Evolutionary conservation across 1,284 basidiomycete genomes (phyloP).

Genomic region (Ustilago bromivora): DNA sequence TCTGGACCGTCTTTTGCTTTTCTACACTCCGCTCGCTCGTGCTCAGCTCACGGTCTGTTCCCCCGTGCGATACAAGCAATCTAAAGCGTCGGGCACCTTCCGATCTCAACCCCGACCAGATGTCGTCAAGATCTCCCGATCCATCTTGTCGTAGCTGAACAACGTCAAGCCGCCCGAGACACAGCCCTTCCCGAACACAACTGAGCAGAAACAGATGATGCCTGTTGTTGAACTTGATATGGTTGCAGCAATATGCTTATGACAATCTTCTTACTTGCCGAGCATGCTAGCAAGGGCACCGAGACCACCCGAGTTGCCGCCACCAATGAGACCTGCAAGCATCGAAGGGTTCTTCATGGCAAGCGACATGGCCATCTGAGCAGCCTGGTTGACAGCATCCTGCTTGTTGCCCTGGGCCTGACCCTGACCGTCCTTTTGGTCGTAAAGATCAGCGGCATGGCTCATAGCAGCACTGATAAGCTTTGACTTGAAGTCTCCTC

Average conservation of each 20-base stretch:
- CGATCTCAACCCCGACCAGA: too few relatives aligned
- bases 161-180: too few relatives aligned
- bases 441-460: constrained; percentile 51
- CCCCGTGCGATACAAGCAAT: constrained; percentile 1
- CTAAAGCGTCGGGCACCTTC: background rate
- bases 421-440: constrained; percentile 64
- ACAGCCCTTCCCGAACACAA: too few relatives aligned
- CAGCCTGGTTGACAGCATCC: constrained; percentile 68
- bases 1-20: background rate
- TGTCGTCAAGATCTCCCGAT: too few relatives aligned
- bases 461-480: constrained; percentile 47
- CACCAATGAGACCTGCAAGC: constrained; percentile 53
- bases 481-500: constrained; percentile 52
- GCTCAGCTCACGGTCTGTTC: background rate
- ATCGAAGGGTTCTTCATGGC: constrained; percentile 62
- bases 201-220: background rate
- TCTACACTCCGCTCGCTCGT: background rate
- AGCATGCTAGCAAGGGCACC: constrained; percentile 48
- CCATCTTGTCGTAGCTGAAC: too few relatives aligned
- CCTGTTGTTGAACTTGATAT: background rate
- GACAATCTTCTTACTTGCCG: constrained; percentile 20
- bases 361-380: constrained; percentile 65
- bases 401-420: constrained; percentile 66
- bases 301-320: constrained; percentile 54
- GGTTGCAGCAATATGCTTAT: background rate